Base-by-base conservation (phyloP, 345 rosid genomes). In the Salix purpurea region DNA sequence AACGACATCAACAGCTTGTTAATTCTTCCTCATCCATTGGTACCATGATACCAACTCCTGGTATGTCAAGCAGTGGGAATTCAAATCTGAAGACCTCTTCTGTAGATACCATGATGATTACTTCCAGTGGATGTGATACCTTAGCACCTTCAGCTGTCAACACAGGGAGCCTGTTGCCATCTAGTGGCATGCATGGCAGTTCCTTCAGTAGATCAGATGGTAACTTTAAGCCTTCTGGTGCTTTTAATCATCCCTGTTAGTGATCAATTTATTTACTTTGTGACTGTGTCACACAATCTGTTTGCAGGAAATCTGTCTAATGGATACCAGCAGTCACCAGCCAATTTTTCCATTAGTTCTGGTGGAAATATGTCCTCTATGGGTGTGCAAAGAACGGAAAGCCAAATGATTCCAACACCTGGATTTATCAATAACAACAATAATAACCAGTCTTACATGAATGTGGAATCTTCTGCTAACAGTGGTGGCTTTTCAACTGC, bases 331-430 rank as follows among this genome's bases (percentile, higher is more conserved):
- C 94, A 91, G 74, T 80, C 92, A 28, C 71, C 88, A 46, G 88
- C 88, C 79, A 89, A 86, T 78, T 89, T 85, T 88, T 78, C 89
- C 71, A 84, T 89, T 80, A 88, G 87, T 78, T 87, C 96, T 76
- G 86, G 91, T 88, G 97, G 92, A 60, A 93, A 77, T 83, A 81
- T 90, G 91, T 77, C 94, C 54, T 85, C 97, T 61, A 62, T 85
- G 85, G 86, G 91, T 66, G 79, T 82, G 54, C 94, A 86, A 77
- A 90, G 96, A 83, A 86, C 83, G 85, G 50, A 85, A 69, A 83
- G 90, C 82, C 96, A 90, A 80, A 93, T 96, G 98, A 91, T 96
- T 81, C 99, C 99, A 68, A 91, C 98, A 62, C 99, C 99, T 72
- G 98, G 99, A 60, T 96, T 88, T 75, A 86, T 65, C 79, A 80